Base-by-base conservation (phyloP, 495 filamentous ascomycete genomes). In the Stereocaulon alpinum region DNA sequence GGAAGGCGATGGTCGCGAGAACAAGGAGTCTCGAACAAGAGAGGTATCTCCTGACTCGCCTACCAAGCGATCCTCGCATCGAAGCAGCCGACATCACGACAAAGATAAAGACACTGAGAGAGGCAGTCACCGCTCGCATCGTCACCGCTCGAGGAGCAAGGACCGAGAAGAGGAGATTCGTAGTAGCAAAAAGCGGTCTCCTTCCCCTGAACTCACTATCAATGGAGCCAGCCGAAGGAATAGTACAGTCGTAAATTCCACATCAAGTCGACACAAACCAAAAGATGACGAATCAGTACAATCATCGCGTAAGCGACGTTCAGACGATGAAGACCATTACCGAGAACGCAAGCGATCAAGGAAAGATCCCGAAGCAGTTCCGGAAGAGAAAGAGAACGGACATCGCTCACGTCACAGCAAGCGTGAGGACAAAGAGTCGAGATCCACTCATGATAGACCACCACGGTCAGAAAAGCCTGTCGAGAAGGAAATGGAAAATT, bases 311-410 rank as follows among this genome's bases (percentile, higher is more conserved):
- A 63, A 63, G 45, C 62, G 61, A 20, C 64, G 68, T 9, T 57
- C 54, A 49, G 52, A 61, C 40, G 76, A 80, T 29, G 67, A 72
- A 27, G 71, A 79, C 44, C 71, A 70, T 20, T 72, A 78, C 34
- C 69, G 72, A 12, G 69, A 70, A 63, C 74, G 77, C 65, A 86
- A 85, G 66, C 72, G 77, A 10, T 77, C 78, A 20, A 76, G 76
- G 24, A 78, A 77, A 20, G 80, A 81, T 41, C 72, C 77, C 37
- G 69, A 71, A 29, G 67, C 69, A 18, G 65, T 66, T 17, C 12
- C 22, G 22, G 62, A 70, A 27, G 65, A 67, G 0, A 60, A 69
- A 56, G 53, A 69, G 65, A 47, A 53, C 49, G 22, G 37, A 41
- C 67, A 67, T 65, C 67, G 72, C 54, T 65, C 77, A 57, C 68